A percentile compares a stretch with the other conserved stretches of the same genome.
phyloP scores from a whole-genome alignment of 257 asterid genomes.

The Echites panduratus region DNA sequence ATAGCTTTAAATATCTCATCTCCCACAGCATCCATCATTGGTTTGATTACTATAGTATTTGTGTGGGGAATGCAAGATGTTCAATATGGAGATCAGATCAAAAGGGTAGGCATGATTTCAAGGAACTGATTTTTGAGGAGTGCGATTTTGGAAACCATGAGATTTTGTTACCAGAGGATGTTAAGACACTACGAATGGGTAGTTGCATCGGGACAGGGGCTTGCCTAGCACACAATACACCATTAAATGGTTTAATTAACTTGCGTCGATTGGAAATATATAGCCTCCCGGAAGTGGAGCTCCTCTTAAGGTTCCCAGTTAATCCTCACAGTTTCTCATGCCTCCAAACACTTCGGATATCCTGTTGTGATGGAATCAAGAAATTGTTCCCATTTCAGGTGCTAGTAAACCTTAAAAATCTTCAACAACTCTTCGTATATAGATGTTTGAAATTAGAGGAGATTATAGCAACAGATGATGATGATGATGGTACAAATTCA shows the following conservation, averaged over 20 bases:
- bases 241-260: not conserved
- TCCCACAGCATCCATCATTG: constrained; percentile 17
- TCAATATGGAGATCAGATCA: too few species aligned
- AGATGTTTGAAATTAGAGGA: constrained; percentile 7
- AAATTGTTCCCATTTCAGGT: constrained; percentile 3
- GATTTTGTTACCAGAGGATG: constrained; percentile 9
- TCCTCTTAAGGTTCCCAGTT: constrained; percentile 10
- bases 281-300: constrained; percentile 2
- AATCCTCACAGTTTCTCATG: constrained; percentile 7
- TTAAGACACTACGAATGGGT: constrained; percentile 3
- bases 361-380: constrained; percentile 4
- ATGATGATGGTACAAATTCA: not conserved
- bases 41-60: constrained; percentile 21
- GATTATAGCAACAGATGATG: constrained; percentile 5
- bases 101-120: too few species aligned
- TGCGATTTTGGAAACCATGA: constrained; percentile 1
- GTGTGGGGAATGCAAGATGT: constrained; percentile 8
- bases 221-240: constrained; percentile 4
- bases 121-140: too few species aligned
- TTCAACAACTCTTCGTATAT: constrained; percentile 5
- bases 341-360: constrained; percentile 1
- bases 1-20: constrained; percentile 18
- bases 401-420: constrained; percentile 5
- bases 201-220: constrained; percentile 4
- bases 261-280: not conserved